Evolutionary conservation across 2,329 filamentous ascomycete species (phyloP).

Genomic region (Phialemonium atrogriseum): DNA sequence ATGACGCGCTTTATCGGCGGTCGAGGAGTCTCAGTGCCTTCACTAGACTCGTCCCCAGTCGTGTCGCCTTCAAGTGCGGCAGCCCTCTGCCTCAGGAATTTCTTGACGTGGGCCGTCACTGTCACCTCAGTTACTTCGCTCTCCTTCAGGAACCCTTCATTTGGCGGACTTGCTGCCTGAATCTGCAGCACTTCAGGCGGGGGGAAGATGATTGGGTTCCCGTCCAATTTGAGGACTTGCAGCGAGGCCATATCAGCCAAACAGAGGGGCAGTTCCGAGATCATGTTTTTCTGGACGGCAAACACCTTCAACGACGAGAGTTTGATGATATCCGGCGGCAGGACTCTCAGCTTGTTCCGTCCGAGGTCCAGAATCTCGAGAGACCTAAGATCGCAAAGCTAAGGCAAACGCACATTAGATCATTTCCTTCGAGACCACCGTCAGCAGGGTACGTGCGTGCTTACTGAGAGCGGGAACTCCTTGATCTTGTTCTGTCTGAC

Average conservation of each 20-base stretch:
- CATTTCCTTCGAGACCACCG: neutral
- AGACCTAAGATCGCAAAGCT: constrained; percentile 80
- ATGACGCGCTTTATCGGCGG: constrained; percentile 50
- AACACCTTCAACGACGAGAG: constrained; percentile 83
- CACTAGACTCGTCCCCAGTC: constrained; percentile 55
- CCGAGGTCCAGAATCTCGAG: constrained; percentile 91
- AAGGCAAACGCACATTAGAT: constrained; percentile 3
- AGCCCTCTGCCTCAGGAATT: constrained; percentile 45
- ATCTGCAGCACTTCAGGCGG: constrained; percentile 60
- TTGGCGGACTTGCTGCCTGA: constrained; percentile 45
- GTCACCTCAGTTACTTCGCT: constrained; percentile 55
- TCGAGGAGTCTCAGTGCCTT: constrained; percentile 73
- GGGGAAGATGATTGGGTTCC: constrained; percentile 78
- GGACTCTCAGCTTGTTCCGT: constrained; percentile 69
- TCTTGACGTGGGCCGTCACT: constrained; percentile 54
- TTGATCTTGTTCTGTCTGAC: constrained; percentile 67
- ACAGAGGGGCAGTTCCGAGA: constrained; percentile 75
- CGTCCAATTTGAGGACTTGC: constrained; percentile 81
- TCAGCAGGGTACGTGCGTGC: constrained; percentile 10
- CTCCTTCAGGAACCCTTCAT: constrained; percentile 49
- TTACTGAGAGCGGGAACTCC: constrained; percentile 51
- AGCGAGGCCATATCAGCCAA: constrained; percentile 85
- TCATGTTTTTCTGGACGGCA: constrained; percentile 77
- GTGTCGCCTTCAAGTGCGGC: constrained; percentile 42
- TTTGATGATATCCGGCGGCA: constrained; percentile 73